Evolutionary conservation across 495 filamentous ascomycete genomes (phyloP).

Genomic region (Alectoria sarmentosa): DNA sequence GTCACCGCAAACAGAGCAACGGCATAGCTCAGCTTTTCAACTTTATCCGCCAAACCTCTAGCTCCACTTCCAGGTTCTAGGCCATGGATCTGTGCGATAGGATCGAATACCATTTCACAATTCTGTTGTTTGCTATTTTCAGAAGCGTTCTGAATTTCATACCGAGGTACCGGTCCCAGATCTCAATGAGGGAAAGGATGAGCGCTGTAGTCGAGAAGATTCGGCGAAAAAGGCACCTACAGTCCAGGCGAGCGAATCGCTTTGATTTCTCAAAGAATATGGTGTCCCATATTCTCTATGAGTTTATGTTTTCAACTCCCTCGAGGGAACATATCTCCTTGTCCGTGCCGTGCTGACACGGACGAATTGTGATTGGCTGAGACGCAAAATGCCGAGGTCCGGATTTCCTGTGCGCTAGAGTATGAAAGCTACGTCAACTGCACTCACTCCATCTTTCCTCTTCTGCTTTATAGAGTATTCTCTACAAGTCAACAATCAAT

Average conservation of each 20-base stretch:
- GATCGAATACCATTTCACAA: not conserved
- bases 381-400: not conserved
- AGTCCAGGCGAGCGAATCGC: not conserved
- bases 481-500: not conserved
- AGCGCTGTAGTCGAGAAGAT: not conserved
- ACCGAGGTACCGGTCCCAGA: not conserved
- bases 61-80: not conserved
- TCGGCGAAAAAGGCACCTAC: not conserved
- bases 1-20: not conserved
- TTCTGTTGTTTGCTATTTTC: not conserved
- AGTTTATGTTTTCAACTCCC: too few relatives aligned
- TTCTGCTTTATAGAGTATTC: not conserved
- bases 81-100: not conserved
- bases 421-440: not conserved
- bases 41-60: not conserved
- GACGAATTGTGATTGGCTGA: conserved; percentile 2
- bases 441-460: too few relatives aligned
- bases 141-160: not conserved
- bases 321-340: not conserved
- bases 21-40: not conserved
- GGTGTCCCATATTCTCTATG: too few relatives aligned
- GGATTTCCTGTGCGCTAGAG: not conserved
- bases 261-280: not conserved
- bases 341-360: not conserved
- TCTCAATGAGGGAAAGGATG: not conserved